Conservation (phyloP, 495 filamentous ascomycete genomes). For the Oleoguttula mirabilis region DNA sequence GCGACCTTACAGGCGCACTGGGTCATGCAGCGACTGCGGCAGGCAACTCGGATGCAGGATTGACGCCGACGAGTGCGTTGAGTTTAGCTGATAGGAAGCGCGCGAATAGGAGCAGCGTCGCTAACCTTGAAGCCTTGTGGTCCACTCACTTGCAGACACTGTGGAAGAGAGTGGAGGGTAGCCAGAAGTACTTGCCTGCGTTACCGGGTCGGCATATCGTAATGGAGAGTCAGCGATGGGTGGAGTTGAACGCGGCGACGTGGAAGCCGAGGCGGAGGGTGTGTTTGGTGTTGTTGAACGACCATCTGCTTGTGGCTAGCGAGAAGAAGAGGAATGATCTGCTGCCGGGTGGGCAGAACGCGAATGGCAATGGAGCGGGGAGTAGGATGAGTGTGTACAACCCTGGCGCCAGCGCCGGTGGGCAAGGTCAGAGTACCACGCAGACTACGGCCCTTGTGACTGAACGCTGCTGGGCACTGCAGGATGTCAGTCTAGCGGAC, state of each 20-base stretch:
- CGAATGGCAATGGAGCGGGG: constrained; percentile 12
- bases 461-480: constrained; percentile 85
- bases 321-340: constrained; percentile 81
- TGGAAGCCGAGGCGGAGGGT: constrained; percentile 81
- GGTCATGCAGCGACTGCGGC: constrained; percentile 50
- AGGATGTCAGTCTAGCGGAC: constrained; percentile 90
- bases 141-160: constrained; percentile 73
- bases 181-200: constrained; percentile 90
- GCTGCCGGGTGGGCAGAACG: constrained; percentile 39
- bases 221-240: constrained; percentile 79
- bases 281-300: constrained; percentile 84
- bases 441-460: constrained; percentile 47
- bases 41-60: constrained; percentile 20
- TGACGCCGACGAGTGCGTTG: not conserved
- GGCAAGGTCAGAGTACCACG: constrained; percentile 42
- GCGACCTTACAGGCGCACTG: constrained; percentile 65
- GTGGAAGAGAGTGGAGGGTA: constrained; percentile 92
- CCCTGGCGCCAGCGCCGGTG: not conserved
- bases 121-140: constrained; percentile 93
- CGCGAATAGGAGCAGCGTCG: constrained; percentile 69
- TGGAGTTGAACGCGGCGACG: constrained; percentile 91
- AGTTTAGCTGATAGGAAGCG: constrained; percentile 49
- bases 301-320: constrained; percentile 82
- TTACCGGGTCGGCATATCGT: constrained; percentile 84
- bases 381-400: constrained; percentile 16